phyloP scores from a whole-genome alignment of 2,329 filamentous ascomycete genomes.

The Fusarium armeniacum region DNA sequence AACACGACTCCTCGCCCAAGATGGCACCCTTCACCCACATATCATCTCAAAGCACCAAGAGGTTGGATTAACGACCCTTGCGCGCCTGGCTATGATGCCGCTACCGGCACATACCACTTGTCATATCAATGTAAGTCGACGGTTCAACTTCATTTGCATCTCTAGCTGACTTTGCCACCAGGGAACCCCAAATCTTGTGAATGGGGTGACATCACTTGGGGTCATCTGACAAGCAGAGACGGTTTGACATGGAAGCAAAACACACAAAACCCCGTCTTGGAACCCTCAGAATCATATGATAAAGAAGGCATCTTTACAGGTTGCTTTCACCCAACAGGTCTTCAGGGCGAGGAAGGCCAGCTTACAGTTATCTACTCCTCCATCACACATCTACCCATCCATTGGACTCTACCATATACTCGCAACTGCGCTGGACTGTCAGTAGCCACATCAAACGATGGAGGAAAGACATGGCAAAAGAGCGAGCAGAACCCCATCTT shows the following conservation, averaged over 20 bases:
- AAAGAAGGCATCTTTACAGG: constrained; percentile 67
- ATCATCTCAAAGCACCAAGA: constrained; percentile 43
- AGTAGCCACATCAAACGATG: constrained; percentile 57
- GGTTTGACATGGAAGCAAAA: constrained; percentile 60
- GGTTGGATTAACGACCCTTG: constrained; percentile 49
- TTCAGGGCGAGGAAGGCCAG: constrained; percentile 56
- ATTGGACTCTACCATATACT: constrained; percentile 57
- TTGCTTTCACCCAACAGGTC: constrained; percentile 63
- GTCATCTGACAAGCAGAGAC: constrained; percentile 63
- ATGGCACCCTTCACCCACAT: constrained; percentile 41
- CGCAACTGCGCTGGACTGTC: constrained; percentile 59
- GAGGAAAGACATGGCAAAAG: constrained; percentile 54
- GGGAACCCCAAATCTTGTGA: constrained; percentile 56
- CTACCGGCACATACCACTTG: constrained; percentile 45
- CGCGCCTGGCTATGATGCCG: constrained; percentile 41
- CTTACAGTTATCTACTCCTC: constrained; percentile 56
- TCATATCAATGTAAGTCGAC: constrained; percentile 46
- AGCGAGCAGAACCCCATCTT: constrained; percentile 52
- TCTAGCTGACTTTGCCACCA: constrained; percentile 10
- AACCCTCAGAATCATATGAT: constrained; percentile 61
- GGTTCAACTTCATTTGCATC: accelerated
- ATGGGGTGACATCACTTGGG: constrained; percentile 62
- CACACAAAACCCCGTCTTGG: constrained; percentile 52
- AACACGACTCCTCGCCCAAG: constrained; percentile 14
- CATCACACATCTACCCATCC: constrained; percentile 53